phyloP scores from a whole-genome alignment of 1,284 basidiomycete species.

The Leccinum laetum region DNA sequence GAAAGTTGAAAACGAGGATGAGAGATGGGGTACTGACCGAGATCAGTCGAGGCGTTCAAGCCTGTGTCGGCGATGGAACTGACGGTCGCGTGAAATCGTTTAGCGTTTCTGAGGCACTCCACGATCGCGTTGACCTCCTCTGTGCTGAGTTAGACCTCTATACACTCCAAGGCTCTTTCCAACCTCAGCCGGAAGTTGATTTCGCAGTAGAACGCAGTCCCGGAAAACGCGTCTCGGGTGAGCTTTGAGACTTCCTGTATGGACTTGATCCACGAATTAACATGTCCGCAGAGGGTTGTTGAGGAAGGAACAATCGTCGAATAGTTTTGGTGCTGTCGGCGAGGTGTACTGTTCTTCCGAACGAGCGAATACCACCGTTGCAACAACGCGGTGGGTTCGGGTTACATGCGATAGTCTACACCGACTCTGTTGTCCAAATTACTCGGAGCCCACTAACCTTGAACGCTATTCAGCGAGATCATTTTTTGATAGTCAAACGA shows the following conservation, averaged over 20 bases:
- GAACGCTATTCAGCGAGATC: too few species aligned
- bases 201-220: constrained; percentile 74
- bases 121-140: constrained; percentile 96
- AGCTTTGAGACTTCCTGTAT: background rate
- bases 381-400: too few species aligned
- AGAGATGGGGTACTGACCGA: constrained; percentile 49
- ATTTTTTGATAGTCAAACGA: too few species aligned
- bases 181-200: constrained; percentile 50
- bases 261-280: constrained; percentile 95
- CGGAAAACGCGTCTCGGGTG: constrained; percentile 66
- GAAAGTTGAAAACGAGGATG: too few species aligned
- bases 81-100: constrained; percentile 96
- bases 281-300: constrained; percentile 91
- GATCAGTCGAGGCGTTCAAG: constrained; percentile 88
- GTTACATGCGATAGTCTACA: too few species aligned
- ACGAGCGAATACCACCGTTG: too few species aligned
- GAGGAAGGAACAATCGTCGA: constrained; percentile 90
- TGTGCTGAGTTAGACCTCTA: constrained; percentile 89
- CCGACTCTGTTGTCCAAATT: too few species aligned
- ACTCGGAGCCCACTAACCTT: too few species aligned
- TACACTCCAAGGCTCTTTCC: constrained; percentile 91
- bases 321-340: constrained; percentile 62
- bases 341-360: too few species aligned
- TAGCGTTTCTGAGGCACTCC: constrained; percentile 94
- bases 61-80: constrained; percentile 99